Base-by-base conservation (phyloP, 495 filamentous ascomycete species). In the Chaetomium tenue region DNA sequence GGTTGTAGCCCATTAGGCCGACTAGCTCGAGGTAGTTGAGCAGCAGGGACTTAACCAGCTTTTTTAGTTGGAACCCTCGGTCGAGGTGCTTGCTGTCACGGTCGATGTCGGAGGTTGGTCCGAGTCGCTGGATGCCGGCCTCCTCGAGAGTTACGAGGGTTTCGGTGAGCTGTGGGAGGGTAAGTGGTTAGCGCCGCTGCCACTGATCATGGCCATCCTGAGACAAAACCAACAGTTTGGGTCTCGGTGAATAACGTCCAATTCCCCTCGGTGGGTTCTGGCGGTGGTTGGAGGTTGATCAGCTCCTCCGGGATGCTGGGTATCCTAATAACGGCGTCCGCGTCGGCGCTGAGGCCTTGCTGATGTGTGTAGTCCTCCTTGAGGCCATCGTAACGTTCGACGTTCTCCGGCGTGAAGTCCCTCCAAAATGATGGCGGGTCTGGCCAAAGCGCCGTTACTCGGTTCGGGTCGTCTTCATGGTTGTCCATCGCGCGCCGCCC, bases 391-490 rank as follows among this genome's bases (percentile, higher is more conserved):
- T 95, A 83, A 40, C 83, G 86, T 26, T 84, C 75, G 64, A 94
- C 70, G 74, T 96, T 97, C 0, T 88, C 85, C 4, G 84, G 70
- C 0, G 91, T 97, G 78, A 98, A 98, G 73, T 87, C 81, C 66
- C 90, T 89, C 85, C 91, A 98, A 80, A 96, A 92, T 4, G 89
- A 87, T 23, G 94, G 94, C 5, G 94, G 94, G 18, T 89, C 83
- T 20, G 94, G 93, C 76, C 92, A 81, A 25, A 77, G 75, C 11
- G 77, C 70, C n/a, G 76, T 72, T 12, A 75, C 71, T 44, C 72
- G 71, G 12, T 68, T 67, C 30, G 75, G 68, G 51, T 80, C 76
- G 39, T 82, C 76, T 48, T 75, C 71, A 16, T 53, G 46, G 46
- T 70, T 57, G 26, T 68, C 74, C 79, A 81, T 81, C 23, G 47